phyloP scores from a whole-genome alignment of 2,329 filamentous ascomycete species.

The Cladophialophora bantiana region DNA sequence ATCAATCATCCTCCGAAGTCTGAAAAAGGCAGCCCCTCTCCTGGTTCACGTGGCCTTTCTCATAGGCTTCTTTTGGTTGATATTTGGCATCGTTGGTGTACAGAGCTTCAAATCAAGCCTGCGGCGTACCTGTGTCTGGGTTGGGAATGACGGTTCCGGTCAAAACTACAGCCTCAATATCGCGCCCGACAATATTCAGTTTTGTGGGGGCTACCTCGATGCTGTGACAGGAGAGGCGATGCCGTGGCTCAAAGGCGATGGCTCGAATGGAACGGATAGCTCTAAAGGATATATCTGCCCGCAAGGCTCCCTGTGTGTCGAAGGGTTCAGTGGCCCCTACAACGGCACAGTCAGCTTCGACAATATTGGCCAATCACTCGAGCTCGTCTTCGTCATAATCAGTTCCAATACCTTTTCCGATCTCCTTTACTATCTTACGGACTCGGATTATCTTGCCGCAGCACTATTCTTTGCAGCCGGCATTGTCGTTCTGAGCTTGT shows the following conservation, averaged over 20 bases:
- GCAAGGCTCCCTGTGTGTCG: slow-evolving; percentile 78
- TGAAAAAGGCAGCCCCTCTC: slow-evolving; percentile 93
- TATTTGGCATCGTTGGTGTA: slow-evolving; percentile 95
- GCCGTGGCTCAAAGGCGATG: slow-evolving; percentile 72
- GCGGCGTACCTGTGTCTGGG: slow-evolving; percentile 78
- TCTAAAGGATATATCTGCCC: slow-evolving; percentile 92
- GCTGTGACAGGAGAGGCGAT: slow-evolving; percentile 62
- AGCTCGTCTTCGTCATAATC: slow-evolving; percentile 98
- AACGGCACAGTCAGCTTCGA: slow-evolving; percentile 92
- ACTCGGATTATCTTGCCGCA: slow-evolving; percentile 87
- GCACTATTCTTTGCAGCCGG: slow-evolving; percentile 75
- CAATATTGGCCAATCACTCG: slow-evolving; percentile 88
- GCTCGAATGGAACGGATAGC: slow-evolving; percentile 58
- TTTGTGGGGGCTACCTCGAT: slow-evolving; percentile 84
- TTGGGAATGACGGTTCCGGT: slow-evolving; percentile 62
- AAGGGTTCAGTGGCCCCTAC: slow-evolving; percentile 74
- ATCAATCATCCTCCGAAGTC: slow-evolving; percentile 90
- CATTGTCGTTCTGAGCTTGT: slow-evolving; percentile 92
- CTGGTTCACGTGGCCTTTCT: slow-evolving; percentile 93
- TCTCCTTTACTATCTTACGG: slow-evolving; percentile 89
- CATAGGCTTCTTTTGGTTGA: slow-evolving; percentile 94
- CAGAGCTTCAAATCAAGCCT: slow-evolving; percentile 93
- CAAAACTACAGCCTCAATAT: slow-evolving; percentile 53
- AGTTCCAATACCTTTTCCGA: slow-evolving; percentile 97
- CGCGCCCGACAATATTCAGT: slow-evolving; percentile 69